Conservation (phyloP, 192 early-diverging fungal genomes). For the Rhizoclosmatium globosum region DNA sequence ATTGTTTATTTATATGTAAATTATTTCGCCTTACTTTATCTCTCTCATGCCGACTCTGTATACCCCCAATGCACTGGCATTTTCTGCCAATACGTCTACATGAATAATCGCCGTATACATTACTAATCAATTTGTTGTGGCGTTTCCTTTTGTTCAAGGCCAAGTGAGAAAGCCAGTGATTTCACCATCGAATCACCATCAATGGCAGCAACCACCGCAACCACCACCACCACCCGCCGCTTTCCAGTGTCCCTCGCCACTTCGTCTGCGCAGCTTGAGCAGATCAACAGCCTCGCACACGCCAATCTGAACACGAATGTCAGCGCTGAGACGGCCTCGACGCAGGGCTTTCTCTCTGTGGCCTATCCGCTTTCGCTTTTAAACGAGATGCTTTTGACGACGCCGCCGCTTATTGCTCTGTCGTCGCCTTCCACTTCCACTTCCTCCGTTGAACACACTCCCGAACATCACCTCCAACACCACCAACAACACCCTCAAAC, state of each 20-base stretch:
- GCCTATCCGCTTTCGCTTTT: not conserved
- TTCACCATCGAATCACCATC: not conserved
- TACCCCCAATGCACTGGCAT: too few relatives aligned
- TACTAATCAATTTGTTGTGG: too few relatives aligned
- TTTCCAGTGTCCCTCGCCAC: not conserved
- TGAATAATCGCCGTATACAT: too few relatives aligned
- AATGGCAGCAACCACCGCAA: too few relatives aligned
- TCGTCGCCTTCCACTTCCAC: not conserved
- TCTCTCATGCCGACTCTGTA: not conserved
- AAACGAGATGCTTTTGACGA: not conserved
- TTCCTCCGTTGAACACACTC: too few relatives aligned
- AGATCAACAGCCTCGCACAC: not conserved
- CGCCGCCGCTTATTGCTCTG: not conserved
- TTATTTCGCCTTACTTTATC: not conserved
- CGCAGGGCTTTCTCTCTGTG: not conserved
- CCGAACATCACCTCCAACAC: too few relatives aligned
- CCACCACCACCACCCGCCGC: too few relatives aligned
- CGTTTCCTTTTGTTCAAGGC: too few relatives aligned
- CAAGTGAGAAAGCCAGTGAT: not conserved
- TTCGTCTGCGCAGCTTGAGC: not conserved
- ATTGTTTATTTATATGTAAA: not conserved
- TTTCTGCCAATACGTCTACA: too few relatives aligned
- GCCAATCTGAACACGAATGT: constrained; percentile 5
- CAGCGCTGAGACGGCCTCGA: not conserved
- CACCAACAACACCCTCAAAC: too few relatives aligned